Percentiles rank a stretch among this genome's conserved stretches.
phyloP scores from a whole-genome alignment of 306 rosid species.

The Delonix regia region DNA sequence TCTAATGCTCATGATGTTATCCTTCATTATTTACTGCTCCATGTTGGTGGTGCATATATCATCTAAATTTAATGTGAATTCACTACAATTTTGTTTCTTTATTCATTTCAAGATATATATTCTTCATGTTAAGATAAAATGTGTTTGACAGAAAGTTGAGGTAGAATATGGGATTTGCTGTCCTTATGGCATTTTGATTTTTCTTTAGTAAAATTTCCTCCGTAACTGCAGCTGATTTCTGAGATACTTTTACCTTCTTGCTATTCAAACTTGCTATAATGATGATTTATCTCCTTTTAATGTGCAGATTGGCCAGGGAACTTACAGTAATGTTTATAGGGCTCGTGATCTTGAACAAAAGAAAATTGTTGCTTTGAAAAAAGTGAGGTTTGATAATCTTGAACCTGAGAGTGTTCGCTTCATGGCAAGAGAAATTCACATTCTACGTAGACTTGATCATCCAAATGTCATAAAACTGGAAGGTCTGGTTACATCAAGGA shows the following conservation, averaged over 20 bases:
- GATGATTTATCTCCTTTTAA: slow-evolving; percentile 9
- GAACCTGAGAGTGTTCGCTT: slow-evolving; percentile 58
- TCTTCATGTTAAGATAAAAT: background rate
- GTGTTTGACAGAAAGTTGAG: background rate
- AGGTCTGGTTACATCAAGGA: slow-evolving; percentile 55
- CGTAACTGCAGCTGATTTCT: background rate
- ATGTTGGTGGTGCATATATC: background rate
- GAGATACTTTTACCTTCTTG: slow-evolving; percentile 20
- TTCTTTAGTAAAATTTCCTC: background rate
- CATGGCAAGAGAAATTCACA: slow-evolving; percentile 56
- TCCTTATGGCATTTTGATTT: background rate
- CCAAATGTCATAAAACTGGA: slow-evolving; percentile 54
- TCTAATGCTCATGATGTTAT: slow-evolving; percentile 29
- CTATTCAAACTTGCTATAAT: slow-evolving; percentile 19
- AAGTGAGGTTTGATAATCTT: slow-evolving; percentile 55
- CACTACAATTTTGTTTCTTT: background rate
- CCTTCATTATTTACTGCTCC: slow-evolving; percentile 2
- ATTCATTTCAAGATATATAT: slow-evolving; percentile 11
- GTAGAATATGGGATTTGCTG: slow-evolving; percentile 14
- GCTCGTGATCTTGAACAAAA: slow-evolving; percentile 49
- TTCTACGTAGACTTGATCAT: slow-evolving; percentile 53
- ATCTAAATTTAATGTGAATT: background rate
- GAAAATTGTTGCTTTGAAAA: slow-evolving; percentile 53
- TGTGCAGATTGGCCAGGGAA: slow-evolving; percentile 58
- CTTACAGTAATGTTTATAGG: slow-evolving; percentile 54